A percentile compares a stretch with the other conserved stretches of the same genome.
Evolutionary conservation across 129 eudicot species (phyloP).

Genomic region (Erigeron canadensis): DNA sequence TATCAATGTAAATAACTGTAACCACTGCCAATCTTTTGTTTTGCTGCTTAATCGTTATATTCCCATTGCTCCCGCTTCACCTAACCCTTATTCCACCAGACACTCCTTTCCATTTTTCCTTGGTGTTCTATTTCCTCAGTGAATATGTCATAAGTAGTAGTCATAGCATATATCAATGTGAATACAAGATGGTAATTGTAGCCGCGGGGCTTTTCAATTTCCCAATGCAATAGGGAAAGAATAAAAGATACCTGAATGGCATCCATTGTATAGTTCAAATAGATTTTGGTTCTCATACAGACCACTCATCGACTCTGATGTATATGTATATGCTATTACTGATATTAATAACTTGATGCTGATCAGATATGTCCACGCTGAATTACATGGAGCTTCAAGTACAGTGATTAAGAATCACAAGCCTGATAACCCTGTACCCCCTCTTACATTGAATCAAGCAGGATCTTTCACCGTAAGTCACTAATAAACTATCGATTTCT

Average conservation of each 20-base stretch:
- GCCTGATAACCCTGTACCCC: slow-evolving; percentile 89
- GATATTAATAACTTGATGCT: slow-evolving; percentile 16
- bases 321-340: slow-evolving; percentile 4
- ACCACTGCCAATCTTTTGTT: neutral
- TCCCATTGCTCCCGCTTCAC: too few relatives aligned
- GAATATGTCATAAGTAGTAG: neutral
- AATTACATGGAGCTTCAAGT: slow-evolving; percentile 98
- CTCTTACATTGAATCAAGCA: slow-evolving; percentile 94
- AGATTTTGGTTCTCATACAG: neutral
- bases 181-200: slow-evolving; percentile 16
- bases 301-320: slow-evolving; percentile 3
- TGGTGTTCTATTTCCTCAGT: neutral
- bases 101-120: neutral
- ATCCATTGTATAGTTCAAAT: neutral
- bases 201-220: neutral
- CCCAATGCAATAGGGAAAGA: slow-evolving; percentile 1
- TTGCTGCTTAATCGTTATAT: neutral
- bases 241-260: slow-evolving; percentile 5
- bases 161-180: neutral
- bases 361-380: slow-evolving; percentile 95
- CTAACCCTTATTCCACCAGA: neutral
- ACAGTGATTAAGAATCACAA: slow-evolving; percentile 95
- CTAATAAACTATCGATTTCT: slow-evolving; percentile 1
- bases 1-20: neutral
- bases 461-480: slow-evolving; percentile 92